Base-by-base conservation (phyloP, 1,284 basidiomycete genomes). In the Rhodotorula glutinis region DNA sequence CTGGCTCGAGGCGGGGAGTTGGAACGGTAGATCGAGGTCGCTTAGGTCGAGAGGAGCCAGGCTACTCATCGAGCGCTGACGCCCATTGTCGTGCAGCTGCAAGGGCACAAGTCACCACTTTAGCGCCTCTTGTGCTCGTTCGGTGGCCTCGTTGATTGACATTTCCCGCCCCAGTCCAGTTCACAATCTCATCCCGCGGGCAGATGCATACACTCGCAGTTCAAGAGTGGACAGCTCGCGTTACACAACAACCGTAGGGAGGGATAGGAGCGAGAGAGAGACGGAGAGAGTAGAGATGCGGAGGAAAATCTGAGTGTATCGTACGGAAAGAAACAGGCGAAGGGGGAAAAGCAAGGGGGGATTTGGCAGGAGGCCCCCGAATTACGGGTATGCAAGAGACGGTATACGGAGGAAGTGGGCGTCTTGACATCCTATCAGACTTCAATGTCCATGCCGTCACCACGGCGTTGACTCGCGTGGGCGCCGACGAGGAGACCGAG, bases 1-100 rank as follows among this genome's bases (percentile, higher is more conserved):
- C 29, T n/a, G 33, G 29, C 19, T 53, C 17, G 54, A 43, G 14
- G 25, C 47, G 16, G 58, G 58, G 17, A 60, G 51, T 29, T 53
- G 58, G 58, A 60, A 60, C 16, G 58, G 58, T 25, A 60, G 40
- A 38, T 51, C 58, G 25, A 40, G 33, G 14, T 41, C 54, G 27
- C 40, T 40, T 17, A 40, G 25, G 54, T 43, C 54, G 25, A 25
- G 41, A 17, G 19, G 40, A 25, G 41, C 40, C 41, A 56, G 54
- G 30, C 52, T 53, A 29, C 30, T 56, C 54, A 56, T 56, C 25
- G 25, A 40, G 40, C 29, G 14, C 17, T 23, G 29, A 29, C 40
- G 53, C 53, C 53, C 53, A 55, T 55, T 19, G n/a, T 41, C 7
- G 38, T 14, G 21, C 38, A 55, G 23, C 19, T 3, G 33, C 13